Conservation (phyloP, 1,284 basidiomycete species). For the Vanrija pseudolonga region DNA sequence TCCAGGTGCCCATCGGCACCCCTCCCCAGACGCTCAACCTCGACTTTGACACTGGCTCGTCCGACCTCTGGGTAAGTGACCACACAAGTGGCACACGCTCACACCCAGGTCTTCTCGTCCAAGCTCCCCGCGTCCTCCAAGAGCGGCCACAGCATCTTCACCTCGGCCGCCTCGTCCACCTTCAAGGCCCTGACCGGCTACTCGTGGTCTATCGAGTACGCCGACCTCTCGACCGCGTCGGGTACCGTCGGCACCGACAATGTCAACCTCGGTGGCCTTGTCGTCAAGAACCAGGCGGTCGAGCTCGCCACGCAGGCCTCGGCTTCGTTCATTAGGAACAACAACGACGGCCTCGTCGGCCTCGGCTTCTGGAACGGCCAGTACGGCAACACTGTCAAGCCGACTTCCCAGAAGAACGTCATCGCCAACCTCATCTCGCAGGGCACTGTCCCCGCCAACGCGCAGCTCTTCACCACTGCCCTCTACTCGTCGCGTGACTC, state of each 20-base stretch:
- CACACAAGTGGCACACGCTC: slow-evolving; percentile 15
- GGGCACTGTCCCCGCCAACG: too few relatives aligned
- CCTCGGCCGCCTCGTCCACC: slow-evolving; percentile 12
- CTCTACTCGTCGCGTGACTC: slow-evolving; percentile 58
- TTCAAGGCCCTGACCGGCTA: slow-evolving; percentile 18
- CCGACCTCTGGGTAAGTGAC: slow-evolving; percentile 54
- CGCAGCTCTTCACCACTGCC: too few relatives aligned
- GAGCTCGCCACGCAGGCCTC: slow-evolving; percentile 50
- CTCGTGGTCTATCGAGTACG: slow-evolving; percentile 42
- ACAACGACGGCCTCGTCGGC: slow-evolving; percentile 44
- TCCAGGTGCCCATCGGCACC: slow-evolving; percentile 42
- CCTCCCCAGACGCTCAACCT: slow-evolving; percentile 55
- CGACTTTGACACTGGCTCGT: slow-evolving; percentile 59
- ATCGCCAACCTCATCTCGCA: slow-evolving; percentile 54
- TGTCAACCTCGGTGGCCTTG: slow-evolving; percentile 77
- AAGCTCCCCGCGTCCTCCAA: too few relatives aligned
- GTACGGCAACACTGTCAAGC: slow-evolving; percentile 32
- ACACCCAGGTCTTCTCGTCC: too few relatives aligned
- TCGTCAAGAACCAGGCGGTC: slow-evolving; percentile 65
- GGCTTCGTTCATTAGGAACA: slow-evolving; percentile 46
- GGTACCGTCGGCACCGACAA: slow-evolving; percentile 68
- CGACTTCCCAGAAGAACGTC: slow-evolving; percentile 57
- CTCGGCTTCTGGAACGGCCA: slow-evolving; percentile 52
- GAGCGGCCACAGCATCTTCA: slow-evolving; percentile 15
- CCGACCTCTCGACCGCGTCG: slow-evolving; percentile 60